A percentile compares a stretch with the other conserved stretches of the same genome.
Evolutionary conservation across 768 basidiomycete genomes (phyloP).

Genomic region (Suillus cothurnatus): DNA sequence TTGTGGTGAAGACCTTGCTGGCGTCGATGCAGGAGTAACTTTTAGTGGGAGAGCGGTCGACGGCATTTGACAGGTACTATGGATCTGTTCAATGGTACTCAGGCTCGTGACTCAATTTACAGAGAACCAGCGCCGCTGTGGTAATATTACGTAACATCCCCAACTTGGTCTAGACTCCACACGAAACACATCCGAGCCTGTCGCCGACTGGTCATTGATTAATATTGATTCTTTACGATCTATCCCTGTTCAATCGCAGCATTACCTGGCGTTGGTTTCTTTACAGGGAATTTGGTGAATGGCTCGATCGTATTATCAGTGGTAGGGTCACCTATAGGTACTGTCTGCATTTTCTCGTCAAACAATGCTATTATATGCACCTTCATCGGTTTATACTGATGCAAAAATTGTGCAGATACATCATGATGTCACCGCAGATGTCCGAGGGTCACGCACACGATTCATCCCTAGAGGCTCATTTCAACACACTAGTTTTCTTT

Average conservation of each 20-base stretch:
- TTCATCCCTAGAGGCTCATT: neutral
- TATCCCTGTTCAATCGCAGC: neutral
- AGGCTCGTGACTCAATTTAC: too few relatives aligned
- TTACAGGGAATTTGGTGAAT: neutral
- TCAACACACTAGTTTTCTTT: neutral
- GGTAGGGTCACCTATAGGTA: too few relatives aligned
- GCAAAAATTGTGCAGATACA: neutral
- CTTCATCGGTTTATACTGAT: too few relatives aligned
- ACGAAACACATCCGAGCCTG: too few relatives aligned
- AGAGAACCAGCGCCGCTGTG: too few relatives aligned
- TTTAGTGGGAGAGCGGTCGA: conserved; percentile 71
- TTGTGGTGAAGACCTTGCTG: conserved; percentile 40
- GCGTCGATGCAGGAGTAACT: conserved; percentile 55
- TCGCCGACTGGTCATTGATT: too few relatives aligned
- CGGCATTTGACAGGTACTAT: conserved; percentile 26
- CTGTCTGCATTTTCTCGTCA: neutral
- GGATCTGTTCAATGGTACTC: neutral
- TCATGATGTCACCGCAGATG: neutral
- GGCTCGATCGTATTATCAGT: neutral
- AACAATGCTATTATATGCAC: neutral
- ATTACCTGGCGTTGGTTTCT: neutral
- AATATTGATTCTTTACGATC: too few relatives aligned
- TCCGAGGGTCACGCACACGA: too few relatives aligned
- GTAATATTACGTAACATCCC: neutral
- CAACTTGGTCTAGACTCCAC: too few relatives aligned